These are phyloP conservation scores for Moniliophthora roreri DNA, from an alignment of 1,284 basidiomycete genomes.

Conservation along the genomic window DNA sequence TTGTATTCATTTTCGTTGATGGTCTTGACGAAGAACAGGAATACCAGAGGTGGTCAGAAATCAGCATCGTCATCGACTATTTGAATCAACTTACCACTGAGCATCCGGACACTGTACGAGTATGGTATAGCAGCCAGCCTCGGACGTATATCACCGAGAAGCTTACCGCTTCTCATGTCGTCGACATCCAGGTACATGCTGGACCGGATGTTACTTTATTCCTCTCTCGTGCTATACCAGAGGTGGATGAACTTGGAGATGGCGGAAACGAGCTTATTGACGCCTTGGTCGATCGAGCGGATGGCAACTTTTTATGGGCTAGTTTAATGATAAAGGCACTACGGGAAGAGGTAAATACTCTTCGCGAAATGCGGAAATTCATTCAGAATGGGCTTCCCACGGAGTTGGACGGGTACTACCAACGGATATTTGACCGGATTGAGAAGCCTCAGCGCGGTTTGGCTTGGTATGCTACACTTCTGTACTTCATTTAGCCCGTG, in stretches of 20 bases:
- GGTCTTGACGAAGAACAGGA: constrained; percentile 23
- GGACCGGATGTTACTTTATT: constrained; percentile 12
- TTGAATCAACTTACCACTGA: constrained; percentile 11
- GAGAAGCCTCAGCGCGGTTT: constrained; percentile 11
- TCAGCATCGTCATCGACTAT: constrained; percentile 11
- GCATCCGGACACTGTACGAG: constrained; percentile 9
- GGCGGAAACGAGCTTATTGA: constrained; percentile 3
- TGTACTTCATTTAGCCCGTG: not conserved
- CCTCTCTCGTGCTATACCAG: constrained; percentile 9
- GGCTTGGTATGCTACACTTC: constrained; percentile 14
- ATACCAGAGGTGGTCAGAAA: constrained; percentile 15
- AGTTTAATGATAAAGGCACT: constrained; percentile 18
- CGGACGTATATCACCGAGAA: constrained; percentile 8
- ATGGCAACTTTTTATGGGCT: constrained; percentile 24
- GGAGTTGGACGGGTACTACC: constrained; percentile 17
- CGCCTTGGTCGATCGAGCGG: constrained; percentile 12
- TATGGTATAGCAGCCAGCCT: constrained; percentile 20
- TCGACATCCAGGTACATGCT: constrained; percentile 11
- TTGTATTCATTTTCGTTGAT: constrained; percentile 20
- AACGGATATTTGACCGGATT: constrained; percentile 13
- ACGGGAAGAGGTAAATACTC: constrained; percentile 15
- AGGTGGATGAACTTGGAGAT: constrained; percentile 9
- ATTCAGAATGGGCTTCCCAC: constrained; percentile 14
- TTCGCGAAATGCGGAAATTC: constrained; percentile 16
- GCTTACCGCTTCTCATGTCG: not conserved